These are phyloP conservation scores for Phialophora macrospora DNA, from an alignment of 2,329 filamentous ascomycete species.

Conservation along the genomic window DNA sequence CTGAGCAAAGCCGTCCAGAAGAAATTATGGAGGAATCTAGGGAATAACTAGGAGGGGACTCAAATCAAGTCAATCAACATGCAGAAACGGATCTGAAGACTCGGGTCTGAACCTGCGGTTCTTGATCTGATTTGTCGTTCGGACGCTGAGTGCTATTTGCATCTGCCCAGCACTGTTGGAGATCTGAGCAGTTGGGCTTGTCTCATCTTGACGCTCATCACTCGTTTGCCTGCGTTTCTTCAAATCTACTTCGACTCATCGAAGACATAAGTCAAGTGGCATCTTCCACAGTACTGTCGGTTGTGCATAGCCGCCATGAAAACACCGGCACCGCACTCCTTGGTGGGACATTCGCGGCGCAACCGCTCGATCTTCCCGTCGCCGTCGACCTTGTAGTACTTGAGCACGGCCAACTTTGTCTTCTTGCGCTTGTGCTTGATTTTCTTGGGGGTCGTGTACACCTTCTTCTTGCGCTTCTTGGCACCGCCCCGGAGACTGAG, in stretches of 20 bases:
- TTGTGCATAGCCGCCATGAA: conserved; percentile 99
- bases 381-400: conserved; percentile 99
- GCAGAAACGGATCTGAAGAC: background rate
- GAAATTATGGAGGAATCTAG: background rate
- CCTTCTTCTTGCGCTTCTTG: conserved; percentile 99
- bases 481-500: conserved; percentile 96
- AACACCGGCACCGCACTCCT: conserved; percentile 98
- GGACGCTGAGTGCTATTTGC: conserved; percentile 11
- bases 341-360: conserved; percentile 92
- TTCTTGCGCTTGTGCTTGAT: conserved; percentile 99
- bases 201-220: background rate
- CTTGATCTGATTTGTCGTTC: background rate
- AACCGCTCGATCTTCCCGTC: conserved; percentile 99
- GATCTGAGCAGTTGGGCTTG: background rate
- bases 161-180: background rate
- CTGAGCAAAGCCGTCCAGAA: background rate
- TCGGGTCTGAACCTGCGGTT: background rate
- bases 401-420: conserved; percentile 99
- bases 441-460: conserved; percentile 99
- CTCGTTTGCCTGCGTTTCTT: background rate
- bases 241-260: conserved; percentile 39
- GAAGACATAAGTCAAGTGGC: conserved; percentile 46
- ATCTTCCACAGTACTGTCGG: conserved; percentile 90
- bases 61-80: background rate
- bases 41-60: no score